These are phyloP conservation scores for Suhomyces kilbournensis DNA, from an alignment of 805 yeast genomes.

Conservation along the genomic window DNA sequence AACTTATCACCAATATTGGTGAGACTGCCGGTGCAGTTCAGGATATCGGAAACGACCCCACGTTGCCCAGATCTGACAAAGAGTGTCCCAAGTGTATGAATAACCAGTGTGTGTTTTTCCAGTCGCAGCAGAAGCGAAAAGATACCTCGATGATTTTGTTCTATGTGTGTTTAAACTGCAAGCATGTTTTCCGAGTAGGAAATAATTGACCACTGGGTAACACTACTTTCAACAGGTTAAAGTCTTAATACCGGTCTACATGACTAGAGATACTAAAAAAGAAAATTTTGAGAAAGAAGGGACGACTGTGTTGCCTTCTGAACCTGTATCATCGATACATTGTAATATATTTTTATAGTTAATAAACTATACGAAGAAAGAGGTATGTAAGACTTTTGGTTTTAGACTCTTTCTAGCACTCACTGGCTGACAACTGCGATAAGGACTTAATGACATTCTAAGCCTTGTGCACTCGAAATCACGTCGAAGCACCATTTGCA, in stretches of 20 bases:
- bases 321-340: neutral
- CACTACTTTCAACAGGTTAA: too few relatives aligned
- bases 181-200: conserved; percentile 57
- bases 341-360: neutral
- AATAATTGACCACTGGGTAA: neutral
- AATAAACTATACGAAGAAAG: neutral
- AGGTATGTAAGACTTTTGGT: too few relatives aligned
- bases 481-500: too few relatives aligned
- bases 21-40: conserved; percentile 97
- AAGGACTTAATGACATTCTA: too few relatives aligned
- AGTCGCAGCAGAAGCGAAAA: conserved; percentile 89
- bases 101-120: conserved; percentile 93
- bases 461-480: too few relatives aligned
- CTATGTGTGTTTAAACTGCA: conserved; percentile 87
- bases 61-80: conserved; percentile 91
- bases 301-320: too few relatives aligned
- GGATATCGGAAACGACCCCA: conserved; percentile 96
- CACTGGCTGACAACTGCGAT: too few relatives aligned
- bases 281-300: too few relatives aligned
- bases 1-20: conserved; percentile 84
- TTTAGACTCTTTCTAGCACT: too few relatives aligned
- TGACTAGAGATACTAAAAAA: too few relatives aligned
- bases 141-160: conserved; percentile 95
- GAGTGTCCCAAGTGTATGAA: conserved; percentile 89
- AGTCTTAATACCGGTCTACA: too few relatives aligned